Conservation (phyloP, 2,329 filamentous ascomycete genomes). For the Aureobasidium vineae region DNA sequence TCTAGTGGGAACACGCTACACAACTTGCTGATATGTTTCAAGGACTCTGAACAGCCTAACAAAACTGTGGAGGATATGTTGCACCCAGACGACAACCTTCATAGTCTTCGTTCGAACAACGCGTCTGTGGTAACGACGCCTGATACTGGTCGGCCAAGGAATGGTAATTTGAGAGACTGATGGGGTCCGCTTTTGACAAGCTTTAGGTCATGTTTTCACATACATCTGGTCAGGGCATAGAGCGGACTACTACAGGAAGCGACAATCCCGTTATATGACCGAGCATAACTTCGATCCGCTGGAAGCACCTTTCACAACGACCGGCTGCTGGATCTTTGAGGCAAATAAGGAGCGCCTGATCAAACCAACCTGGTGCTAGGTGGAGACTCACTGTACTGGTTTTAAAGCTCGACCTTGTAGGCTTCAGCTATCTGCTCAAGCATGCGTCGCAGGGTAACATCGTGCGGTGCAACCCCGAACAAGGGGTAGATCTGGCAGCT, state of each 20-base stretch:
- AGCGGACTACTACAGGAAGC: no score
- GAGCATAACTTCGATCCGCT: not conserved
- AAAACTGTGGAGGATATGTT: not conserved
- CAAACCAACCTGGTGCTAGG: no score
- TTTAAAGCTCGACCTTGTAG: not conserved
- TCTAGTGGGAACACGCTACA: no score
- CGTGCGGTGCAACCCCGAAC: not conserved
- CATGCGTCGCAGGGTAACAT: not conserved
- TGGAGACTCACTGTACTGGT: not conserved
- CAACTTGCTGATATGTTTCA: not conserved
- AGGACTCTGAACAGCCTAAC: not conserved
- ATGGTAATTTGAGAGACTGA: not conserved
- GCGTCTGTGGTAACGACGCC: not conserved
- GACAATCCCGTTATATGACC: no score
- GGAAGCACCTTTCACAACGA: no score
- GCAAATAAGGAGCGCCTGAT: not conserved
- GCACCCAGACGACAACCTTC: conserved; percentile 4
- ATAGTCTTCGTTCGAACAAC: conserved; percentile 12
- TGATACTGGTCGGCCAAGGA: not conserved
- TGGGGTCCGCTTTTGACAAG: not conserved
- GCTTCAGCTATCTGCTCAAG: not conserved
- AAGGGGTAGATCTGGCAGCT: no score
- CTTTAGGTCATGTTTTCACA: not conserved
- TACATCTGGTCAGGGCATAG: not conserved
- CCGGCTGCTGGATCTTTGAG: no score